These are phyloP conservation scores for Mycena haematopus DNA, from an alignment of 768 basidiomycete species.

Conservation along the genomic window DNA sequence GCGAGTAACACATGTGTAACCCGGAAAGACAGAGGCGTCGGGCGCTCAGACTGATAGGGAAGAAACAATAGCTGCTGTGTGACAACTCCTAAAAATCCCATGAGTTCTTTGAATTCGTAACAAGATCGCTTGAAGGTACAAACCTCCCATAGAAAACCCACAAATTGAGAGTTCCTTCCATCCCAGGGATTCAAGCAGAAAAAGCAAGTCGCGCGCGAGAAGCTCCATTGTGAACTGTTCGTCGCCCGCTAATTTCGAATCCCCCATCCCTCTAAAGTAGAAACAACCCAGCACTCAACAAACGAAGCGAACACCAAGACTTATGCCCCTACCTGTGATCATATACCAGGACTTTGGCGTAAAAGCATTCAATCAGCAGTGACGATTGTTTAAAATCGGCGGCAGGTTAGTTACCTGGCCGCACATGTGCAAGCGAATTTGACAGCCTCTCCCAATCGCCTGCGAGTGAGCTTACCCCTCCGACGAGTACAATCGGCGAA, in stretches of 20 bases:
- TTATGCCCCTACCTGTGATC: slow-evolving; percentile 23
- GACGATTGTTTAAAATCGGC: too few relatives aligned
- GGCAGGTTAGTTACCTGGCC: slow-evolving; percentile 42
- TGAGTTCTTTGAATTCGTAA: background rate
- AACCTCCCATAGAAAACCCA: slow-evolving; percentile 62
- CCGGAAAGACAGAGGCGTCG: slow-evolving; percentile 45
- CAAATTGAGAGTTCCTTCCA: slow-evolving; percentile 53
- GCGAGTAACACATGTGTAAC: slow-evolving; percentile 49
- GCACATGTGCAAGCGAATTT: slow-evolving; percentile 40
- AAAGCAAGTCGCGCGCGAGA: slow-evolving; percentile 51
- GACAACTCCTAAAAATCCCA: slow-evolving; percentile 42
- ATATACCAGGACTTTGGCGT: too few relatives aligned
- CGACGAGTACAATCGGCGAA: slow-evolving; percentile 49
- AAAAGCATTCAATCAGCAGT: too few relatives aligned
- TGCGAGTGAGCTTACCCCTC: slow-evolving; percentile 47
- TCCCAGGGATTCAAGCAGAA: slow-evolving; percentile 43
- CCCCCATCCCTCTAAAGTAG: slow-evolving; percentile 52
- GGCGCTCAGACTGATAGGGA: slow-evolving; percentile 43
- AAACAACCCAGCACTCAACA: background rate
- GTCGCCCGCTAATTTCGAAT: slow-evolving; percentile 44
- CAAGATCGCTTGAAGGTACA: too few relatives aligned
- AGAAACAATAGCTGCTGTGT: slow-evolving; percentile 52
- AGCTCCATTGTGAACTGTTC: slow-evolving; percentile 51
- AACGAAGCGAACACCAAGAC: slow-evolving; percentile 39
- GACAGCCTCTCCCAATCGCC: slow-evolving; percentile 49